A percentile compares a stretch with the other conserved stretches of the same genome.
Evolutionary conservation across 495 filamentous ascomycete genomes (phyloP).

Genomic region (Tuber aestivum): DNA sequence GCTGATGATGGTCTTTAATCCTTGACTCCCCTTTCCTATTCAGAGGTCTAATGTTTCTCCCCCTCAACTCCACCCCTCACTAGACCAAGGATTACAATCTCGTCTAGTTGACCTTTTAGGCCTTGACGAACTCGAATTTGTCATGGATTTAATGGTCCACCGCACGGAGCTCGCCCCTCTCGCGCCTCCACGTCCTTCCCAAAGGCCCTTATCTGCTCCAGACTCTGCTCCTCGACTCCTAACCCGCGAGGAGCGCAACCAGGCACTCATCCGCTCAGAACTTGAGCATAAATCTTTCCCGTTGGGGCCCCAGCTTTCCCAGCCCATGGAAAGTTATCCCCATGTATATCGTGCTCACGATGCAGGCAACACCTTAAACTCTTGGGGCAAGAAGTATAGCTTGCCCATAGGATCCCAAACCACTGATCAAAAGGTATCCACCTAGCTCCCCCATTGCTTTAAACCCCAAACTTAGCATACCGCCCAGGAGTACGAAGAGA

Average conservation of each 20-base stretch:
- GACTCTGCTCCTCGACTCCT: slow-evolving; percentile 58
- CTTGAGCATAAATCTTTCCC: slow-evolving; percentile 72
- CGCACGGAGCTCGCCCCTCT: slow-evolving; percentile 55
- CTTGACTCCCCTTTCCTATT: slow-evolving; percentile 56
- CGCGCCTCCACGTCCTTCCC: slow-evolving; percentile 5
- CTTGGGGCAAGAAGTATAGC: slow-evolving; percentile 68
- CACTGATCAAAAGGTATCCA: slow-evolving; percentile 49
- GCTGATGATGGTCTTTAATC: slow-evolving; percentile 60
- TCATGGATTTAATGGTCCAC: slow-evolving; percentile 74
- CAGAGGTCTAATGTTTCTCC: slow-evolving; percentile 56
- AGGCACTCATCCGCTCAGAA: slow-evolving; percentile 65
- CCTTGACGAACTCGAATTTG: slow-evolving; percentile 83
- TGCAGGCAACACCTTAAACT: slow-evolving; percentile 74
- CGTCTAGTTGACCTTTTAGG: slow-evolving; percentile 85
- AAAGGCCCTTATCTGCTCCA: slow-evolving; percentile 43
- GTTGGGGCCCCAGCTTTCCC: slow-evolving; percentile 53
- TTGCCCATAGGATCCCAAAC: slow-evolving; percentile 62
- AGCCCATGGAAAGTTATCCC: slow-evolving; percentile 60
- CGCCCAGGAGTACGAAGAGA: slow-evolving; percentile 69
- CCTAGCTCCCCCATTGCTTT: slow-evolving; percentile 1
- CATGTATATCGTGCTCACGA: slow-evolving; percentile 82
- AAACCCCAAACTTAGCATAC: neutral
- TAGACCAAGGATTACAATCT: slow-evolving; percentile 81
- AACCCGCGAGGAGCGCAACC: slow-evolving; percentile 69
- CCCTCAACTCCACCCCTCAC: slow-evolving; percentile 35